Evolutionary conservation across 306 rosid species (phyloP).

Genomic region (Corylus avellana): DNA sequence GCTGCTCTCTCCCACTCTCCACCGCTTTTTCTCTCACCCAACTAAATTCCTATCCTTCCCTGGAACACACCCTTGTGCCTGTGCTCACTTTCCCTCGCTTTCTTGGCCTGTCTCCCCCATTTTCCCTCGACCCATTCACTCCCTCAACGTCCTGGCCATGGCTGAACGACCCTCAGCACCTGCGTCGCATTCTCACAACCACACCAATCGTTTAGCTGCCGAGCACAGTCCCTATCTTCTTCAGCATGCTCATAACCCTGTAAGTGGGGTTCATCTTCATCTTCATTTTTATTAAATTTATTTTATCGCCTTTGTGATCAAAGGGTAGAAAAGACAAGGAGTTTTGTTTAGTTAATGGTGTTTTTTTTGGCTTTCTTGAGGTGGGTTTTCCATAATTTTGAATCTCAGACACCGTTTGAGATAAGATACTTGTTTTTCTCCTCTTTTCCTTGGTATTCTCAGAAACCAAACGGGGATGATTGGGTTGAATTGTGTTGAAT

Average conservation of each 20-base stretch:
- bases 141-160: constrained; percentile 58
- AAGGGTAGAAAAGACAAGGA: constrained; percentile 6
- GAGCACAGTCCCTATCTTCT: constrained; percentile 96
- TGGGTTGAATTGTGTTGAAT: constrained; percentile 7
- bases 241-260: constrained; percentile 94
- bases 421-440: neutral
- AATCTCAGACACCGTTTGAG: neutral
- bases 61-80: neutral
- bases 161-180: constrained; percentile 44
- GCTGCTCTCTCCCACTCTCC: constrained; percentile 20
- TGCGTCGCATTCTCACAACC: constrained; percentile 40
- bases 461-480: neutral
- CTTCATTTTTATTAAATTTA: neutral
- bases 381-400: constrained; percentile 2
- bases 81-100: constrained; percentile 12
- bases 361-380: neutral
- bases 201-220: constrained; percentile 74
- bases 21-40: constrained; percentile 29
- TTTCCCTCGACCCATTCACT: constrained; percentile 37
- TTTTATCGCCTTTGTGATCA: neutral
- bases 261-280: constrained; percentile 18
- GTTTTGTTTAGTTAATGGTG: neutral
- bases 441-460: neutral
- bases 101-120: constrained; percentile 25
- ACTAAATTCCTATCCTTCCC: constrained; percentile 15